These are phyloP conservation scores for Aspergillus leporis DNA, from an alignment of 495 filamentous ascomycete species.

Conservation along the genomic window DNA sequence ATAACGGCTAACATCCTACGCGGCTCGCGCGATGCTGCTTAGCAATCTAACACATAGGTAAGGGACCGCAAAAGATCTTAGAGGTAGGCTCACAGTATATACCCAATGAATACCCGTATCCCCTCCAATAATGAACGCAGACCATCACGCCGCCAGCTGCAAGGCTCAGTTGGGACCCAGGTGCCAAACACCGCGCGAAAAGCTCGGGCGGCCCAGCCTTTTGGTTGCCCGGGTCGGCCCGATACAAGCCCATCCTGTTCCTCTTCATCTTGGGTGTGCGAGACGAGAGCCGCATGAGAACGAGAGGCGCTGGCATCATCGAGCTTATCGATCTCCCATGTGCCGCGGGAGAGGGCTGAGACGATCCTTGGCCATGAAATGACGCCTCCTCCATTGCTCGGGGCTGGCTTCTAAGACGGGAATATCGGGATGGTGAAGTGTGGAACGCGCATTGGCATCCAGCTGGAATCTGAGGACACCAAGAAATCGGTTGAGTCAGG, in stretches of 20 bases:
- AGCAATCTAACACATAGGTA: too few relatives aligned
- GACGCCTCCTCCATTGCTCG: not conserved
- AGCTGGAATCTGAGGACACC: constrained; percentile 21
- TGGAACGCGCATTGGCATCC: constrained; percentile 4
- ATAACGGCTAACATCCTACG: constrained; percentile 25
- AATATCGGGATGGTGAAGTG: not conserved
- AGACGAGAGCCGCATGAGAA: not conserved
- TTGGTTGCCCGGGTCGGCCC: not conserved
- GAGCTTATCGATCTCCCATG: constrained; percentile 1
- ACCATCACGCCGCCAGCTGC: constrained; percentile 15
- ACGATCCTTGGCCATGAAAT: constrained; percentile 9
- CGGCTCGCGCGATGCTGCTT: too few relatives aligned
- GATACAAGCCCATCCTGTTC: not conserved
- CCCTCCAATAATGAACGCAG: constrained; percentile 13
- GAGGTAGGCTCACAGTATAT: constrained; percentile 16
- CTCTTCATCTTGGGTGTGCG: not conserved
- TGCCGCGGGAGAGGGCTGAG: constrained; percentile 19
- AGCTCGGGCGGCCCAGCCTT: not conserved
- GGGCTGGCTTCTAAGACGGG: not conserved
- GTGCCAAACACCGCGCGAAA: not conserved
- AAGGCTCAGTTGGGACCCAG: constrained; percentile 15
- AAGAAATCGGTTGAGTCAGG: constrained; percentile 26
- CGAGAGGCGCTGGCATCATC: not conserved
- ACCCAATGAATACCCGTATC: constrained; percentile 16
- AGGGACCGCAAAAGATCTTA: too few relatives aligned